Evolutionary conservation across 2,329 filamentous ascomycete species (phyloP).

Genomic region (Stemphylium lycopersici): DNA sequence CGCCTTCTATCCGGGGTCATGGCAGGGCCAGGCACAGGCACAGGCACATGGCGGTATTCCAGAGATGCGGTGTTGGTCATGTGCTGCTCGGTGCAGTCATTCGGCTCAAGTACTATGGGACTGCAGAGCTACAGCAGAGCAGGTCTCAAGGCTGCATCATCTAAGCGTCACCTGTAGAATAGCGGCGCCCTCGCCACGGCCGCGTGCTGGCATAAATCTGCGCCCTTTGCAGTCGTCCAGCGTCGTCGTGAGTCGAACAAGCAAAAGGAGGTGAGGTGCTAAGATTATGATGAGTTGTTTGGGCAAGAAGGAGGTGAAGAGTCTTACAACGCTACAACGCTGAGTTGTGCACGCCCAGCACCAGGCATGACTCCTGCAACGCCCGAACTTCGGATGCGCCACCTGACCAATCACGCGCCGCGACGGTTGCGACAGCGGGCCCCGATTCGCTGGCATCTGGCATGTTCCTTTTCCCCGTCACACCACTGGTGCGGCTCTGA

Average conservation of each 20-base stretch:
- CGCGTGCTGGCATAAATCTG: neutral
- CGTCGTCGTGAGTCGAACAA: conserved; percentile 18
- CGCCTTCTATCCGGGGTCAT: conserved; percentile 11
- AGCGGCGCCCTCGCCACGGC: neutral
- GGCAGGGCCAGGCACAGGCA: neutral
- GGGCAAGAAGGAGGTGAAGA: conserved; percentile 22
- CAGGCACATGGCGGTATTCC: conserved; percentile 7
- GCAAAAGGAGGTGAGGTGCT: conserved; percentile 8
- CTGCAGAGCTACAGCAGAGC: conserved; percentile 8
- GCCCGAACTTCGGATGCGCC: conserved; percentile 38
- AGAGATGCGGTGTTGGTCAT: conserved; percentile 2
- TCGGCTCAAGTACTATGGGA: neutral
- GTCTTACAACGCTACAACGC: conserved; percentile 9
- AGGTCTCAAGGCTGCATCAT: neutral
- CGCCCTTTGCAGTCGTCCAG: conserved; percentile 8
- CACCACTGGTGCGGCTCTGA: conserved; percentile 37
- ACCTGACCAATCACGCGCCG: conserved; percentile 38
- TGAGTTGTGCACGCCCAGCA: conserved; percentile 24
- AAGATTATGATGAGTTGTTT: conserved; percentile 7
- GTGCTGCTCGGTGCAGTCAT: conserved; percentile 12
- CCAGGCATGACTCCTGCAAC: conserved; percentile 31
- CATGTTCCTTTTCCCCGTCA: conserved; percentile 24
- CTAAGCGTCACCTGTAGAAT: neutral
- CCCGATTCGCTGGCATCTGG: conserved; percentile 25
- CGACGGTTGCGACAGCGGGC: conserved; percentile 27